Conservation (phyloP, 257 asterid genomes). For the Solanum pennellii region DNA sequence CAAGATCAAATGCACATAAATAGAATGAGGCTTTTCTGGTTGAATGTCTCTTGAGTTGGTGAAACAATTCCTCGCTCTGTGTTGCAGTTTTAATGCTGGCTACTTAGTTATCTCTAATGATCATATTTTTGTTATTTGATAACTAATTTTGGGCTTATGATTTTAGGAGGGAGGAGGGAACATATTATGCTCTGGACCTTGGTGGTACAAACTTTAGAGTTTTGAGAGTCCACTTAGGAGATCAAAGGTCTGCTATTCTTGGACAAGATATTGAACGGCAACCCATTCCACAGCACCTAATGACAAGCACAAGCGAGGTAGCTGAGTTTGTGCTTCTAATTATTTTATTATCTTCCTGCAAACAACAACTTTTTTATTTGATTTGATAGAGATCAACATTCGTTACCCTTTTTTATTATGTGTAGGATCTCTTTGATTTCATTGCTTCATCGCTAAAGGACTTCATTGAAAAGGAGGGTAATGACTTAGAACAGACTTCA, state of each 20-base stretch:
- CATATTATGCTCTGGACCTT: slow-evolving; percentile 51
- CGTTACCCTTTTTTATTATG: not conserved
- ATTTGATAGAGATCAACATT: not conserved
- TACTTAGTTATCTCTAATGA: not conserved
- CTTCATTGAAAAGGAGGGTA: slow-evolving; percentile 47
- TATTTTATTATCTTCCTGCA: not conserved
- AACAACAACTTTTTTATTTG: not conserved
- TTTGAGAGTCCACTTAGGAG: slow-evolving; percentile 52
- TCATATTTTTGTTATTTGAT: not conserved
- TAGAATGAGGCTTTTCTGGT: not conserved
- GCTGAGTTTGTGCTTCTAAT: slow-evolving; percentile 1
- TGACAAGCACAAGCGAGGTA: slow-evolving; percentile 57
- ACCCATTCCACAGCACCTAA: slow-evolving; percentile 47
- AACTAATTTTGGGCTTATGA: not conserved
- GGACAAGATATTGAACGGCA: slow-evolving; percentile 32
- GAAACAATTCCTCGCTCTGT: not conserved
- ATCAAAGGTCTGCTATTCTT: slow-evolving; percentile 41
- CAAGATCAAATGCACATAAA: not conserved
- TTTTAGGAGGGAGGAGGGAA: slow-evolving; percentile 41
- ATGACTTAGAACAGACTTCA: slow-evolving; percentile 17
- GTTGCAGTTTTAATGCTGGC: not conserved
- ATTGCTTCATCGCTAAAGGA: slow-evolving; percentile 50
- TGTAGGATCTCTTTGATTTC: slow-evolving; percentile 80
- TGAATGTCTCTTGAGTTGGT: not conserved
- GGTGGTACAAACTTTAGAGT: slow-evolving; percentile 67